Base-by-base conservation (phyloP, 257 asterid species). In the Haberlea rhodopensis region DNA sequence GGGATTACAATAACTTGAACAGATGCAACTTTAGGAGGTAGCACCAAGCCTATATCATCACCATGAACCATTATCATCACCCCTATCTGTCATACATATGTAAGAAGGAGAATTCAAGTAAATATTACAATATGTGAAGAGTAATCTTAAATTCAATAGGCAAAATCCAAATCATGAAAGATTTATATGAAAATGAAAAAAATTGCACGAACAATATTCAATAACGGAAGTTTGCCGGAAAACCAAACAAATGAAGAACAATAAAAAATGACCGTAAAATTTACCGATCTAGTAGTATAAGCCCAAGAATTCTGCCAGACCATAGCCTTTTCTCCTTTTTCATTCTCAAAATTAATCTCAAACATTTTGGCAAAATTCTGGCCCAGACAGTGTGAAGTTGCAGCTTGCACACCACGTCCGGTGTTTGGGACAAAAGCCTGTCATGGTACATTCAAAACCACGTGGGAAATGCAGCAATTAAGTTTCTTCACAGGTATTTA, bases 231-330 rank as follows among this genome's bases (percentile, higher is more conserved):
- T 51, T 1, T 57, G 15, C 45, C 29, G 19, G 13, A 57, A 23
- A 52, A 58, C 31, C 34, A 13, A 54, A 20, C 18, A 46, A 29
- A 57, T 34, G 60, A 5, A 27, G 1, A 52, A 40, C 24, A 49
- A 67, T 9, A 26, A 63, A 24, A 24, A 53, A 73, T 60, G 9
- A 37, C n/a, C n/a, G 5, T 37, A 37, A 9, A 37, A 70, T 62
- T 81, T 70, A 92, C 99, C 62, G 99, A 85, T 82, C 99, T 80
- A 53, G 99, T 89, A 49, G 89, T 82, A 73, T 87, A 89, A 24
- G 96, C 99, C 99, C 99, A 92, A 13, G 99, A 92, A 73, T 92
- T 92, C 81, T 92, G 98, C 98, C 99, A 92, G 62, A 84, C 97
- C 97, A 89, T 81, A 63, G 81, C 75, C 80, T 82, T 92, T 73